A percentile compares a stretch with the other conserved stretches of the same genome.
Conservation (phyloP, 2,329 filamentous ascomycete species). For the Cladophialophora bantiana region DNA sequence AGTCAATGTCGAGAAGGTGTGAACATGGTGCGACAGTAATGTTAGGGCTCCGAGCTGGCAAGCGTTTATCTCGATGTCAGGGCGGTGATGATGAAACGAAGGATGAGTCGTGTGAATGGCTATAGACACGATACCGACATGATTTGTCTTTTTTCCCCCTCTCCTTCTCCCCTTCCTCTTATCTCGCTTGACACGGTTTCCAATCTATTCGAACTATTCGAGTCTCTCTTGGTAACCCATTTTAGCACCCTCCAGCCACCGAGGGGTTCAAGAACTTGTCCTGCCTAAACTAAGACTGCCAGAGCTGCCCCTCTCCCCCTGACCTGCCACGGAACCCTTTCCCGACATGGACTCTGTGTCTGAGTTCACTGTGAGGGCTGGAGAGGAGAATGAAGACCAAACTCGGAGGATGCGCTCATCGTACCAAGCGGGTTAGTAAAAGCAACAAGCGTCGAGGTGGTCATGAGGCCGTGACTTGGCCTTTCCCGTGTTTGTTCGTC, state of each 20-base stretch:
- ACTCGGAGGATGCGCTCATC: not conserved
- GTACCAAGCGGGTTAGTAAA: not conserved
- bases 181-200: not conserved
- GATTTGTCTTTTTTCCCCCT: not conserved
- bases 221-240: not conserved
- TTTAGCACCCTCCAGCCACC: not conserved
- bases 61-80: not conserved
- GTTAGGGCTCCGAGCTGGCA: not conserved
- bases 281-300: no score
- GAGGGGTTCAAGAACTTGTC: no score
- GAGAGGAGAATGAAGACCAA: not conserved
- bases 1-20: slow-evolving; percentile 40
- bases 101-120: not conserved
- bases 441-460: not conserved
- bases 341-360: no score
- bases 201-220: not conserved
- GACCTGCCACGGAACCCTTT: no score
- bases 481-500: not conserved
- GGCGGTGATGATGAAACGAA: not conserved
- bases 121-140: slow-evolving; percentile 14
- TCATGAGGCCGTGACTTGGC: not conserved
- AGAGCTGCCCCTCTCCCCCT: no score
- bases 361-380: no score
- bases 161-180: no score
- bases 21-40: not conserved